Base-by-base conservation (phyloP, 805 yeast species). In the Pichia thaimueangensis region DNA sequence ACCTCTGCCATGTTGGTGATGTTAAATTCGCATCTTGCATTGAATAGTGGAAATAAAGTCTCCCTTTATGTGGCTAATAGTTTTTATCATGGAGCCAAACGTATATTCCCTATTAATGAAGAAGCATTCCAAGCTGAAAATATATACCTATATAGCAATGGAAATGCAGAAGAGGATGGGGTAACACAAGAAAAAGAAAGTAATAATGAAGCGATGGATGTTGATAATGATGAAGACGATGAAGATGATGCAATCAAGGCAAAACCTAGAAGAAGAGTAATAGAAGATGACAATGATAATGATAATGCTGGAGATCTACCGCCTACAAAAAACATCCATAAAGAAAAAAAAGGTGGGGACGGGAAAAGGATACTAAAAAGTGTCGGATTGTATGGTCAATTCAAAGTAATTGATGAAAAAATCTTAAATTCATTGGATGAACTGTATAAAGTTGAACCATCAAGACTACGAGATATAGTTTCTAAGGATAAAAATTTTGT, bases 21-120 rank as follows among this genome's bases (percentile, higher is more conserved):
- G 54, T 60, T 89, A 39, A 93, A 93, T 60, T 88, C 95, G 2
- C 98, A 93, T 60, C 59, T 93, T 36, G 81, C 97, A 0, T 69
- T 86, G 39, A 86, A 86, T 60, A 85, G 84, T 51, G 78, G 88
- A 29, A 93, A 93, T 59, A 76, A 76, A 55, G 94, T 91, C 9
- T 83, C 93, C 2, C 76, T 91, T 13, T 74, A 89, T 30, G 83
- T 86, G 1, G 81, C 86, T 17, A 83, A 86, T 50, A 74, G 86
- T 2, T 59, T 50, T 32, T 44, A 47, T 3, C 62, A 65, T 12
- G 86, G 91, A 0, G 79, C 94, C 0, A 66, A 68, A 49, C 76
- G 83, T 50, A 57, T 91, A 19, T 86, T 80, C 55, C 97, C 97
- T 1, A 49, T 16, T 8, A 25, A 32, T 27, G 31, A 36, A 12